Evolutionary conservation across 495 filamentous ascomycete species (phyloP).

Genomic region (Neurospora sp.): DNA sequence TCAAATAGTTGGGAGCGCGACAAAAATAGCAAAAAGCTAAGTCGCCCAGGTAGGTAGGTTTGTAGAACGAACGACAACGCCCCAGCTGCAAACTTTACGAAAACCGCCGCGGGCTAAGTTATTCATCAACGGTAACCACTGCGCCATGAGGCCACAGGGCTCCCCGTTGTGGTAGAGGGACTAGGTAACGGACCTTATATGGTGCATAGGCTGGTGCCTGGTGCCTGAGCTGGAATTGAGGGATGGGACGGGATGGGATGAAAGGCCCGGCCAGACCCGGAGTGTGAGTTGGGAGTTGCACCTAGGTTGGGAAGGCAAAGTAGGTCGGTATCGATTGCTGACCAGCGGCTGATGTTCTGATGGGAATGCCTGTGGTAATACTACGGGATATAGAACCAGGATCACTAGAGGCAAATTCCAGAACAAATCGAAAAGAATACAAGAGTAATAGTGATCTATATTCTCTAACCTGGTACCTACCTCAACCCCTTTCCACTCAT

Average conservation of each 20-base stretch:
- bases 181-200: not conserved
- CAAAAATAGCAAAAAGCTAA: not conserved
- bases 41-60: not conserved
- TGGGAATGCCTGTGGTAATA: too few species aligned
- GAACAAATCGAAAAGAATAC: too few species aligned
- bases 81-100: not conserved
- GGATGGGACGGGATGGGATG: not conserved
- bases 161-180: not conserved
- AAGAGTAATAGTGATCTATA: too few species aligned
- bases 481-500: too few species aligned
- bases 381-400: not conserved
- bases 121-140: not conserved
- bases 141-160: not conserved
- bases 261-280: too few species aligned
- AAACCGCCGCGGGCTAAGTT: not conserved
- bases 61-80: not conserved
- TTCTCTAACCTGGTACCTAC: too few species aligned
- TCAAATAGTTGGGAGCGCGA: not conserved
- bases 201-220: not conserved
- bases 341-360: too few species aligned
- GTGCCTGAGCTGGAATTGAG: not conserved
- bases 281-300: not conserved
- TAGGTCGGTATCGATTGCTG: too few species aligned
- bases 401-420: not conserved
- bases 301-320: too few species aligned